Base-by-base conservation (phyloP, 179 eudicot genomes). In the Spinacia oleracea region DNA sequence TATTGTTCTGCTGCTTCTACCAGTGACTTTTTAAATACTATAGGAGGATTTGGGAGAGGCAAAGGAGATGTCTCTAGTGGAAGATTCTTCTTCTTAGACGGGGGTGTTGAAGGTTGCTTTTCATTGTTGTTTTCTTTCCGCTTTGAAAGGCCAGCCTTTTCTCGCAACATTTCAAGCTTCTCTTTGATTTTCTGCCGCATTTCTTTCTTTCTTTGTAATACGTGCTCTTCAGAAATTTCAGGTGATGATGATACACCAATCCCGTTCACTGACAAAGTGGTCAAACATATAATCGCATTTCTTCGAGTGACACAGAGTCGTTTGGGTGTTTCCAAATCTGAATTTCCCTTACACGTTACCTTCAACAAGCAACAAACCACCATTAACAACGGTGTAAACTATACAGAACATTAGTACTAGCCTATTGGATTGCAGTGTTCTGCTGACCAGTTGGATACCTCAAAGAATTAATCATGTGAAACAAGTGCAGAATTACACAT, bases 141-240 rank as follows among this genome's bases (percentile, higher is more conserved):
- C 87, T 83, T 87, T 21, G 85, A 77, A 53, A 86, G 64, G 9
- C 90, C 84, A 10, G 87, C 83, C 73, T 86, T 89, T 76, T 83
- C 86, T 76, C 89, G 80, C 58, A 86, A 58, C 83, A 72, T 70
- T 79, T 83, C 81, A 66, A 89, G 81, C 83, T 86, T 86, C 72
- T 89, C 87, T 74, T 74, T 66, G 25, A 87, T 83, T 74, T 81
- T 89, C 69, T 59, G 80, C 80, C 82, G 82, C 73, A 84, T 87
- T 73, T 83, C 88, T 56, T 73, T 83, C 88, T 56, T 80, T 77
- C 70, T 76, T 87, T 51, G 67, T 77, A 34, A 75, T 40, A 5
- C 87, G 85, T 60, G 92, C 92, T 81, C 92, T 81, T 86, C 88
- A 56, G 89, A 90, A 53, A 81, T 55, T 51, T 81, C 21, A 21